Base-by-base conservation (phyloP, 2,329 filamentous ascomycete species). In the Cordyceps militaris region DNA sequence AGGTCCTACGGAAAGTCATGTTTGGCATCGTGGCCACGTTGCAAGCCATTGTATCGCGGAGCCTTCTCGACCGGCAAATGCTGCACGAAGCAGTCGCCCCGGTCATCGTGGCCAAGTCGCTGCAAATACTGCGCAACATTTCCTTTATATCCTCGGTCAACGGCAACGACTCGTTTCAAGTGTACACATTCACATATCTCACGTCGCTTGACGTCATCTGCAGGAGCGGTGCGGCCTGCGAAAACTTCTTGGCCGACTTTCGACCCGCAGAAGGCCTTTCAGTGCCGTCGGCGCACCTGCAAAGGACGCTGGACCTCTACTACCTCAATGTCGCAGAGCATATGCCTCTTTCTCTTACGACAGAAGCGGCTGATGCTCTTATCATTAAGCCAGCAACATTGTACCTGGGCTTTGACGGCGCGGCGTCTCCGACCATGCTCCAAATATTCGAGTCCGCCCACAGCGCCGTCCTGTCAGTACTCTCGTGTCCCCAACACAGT, bases 281-380 rank as follows among this genome's bases (percentile, higher is more conserved):
- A 5, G 42, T 63, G 9, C 66, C 64, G 3, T 60, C 62, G 8
- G 67, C 63, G 26, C 67, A 67, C 53, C 75, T 91, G 2, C 83
- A 90, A 63, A 80, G 88, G 58, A 86, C 82, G 19, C 75, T 93
- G n/a, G 88, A 94, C 67, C 80, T 96, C 16, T 96, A 90, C 74
- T 96, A 95, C 72, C 81, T 97, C 61, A 94, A 95, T 67, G 83
- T 87, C 0, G 86, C 89, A 2, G 92, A 96, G 69, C 89, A 96
- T 69, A 85, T 96, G 60, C 86, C 90, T 0, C 76, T 91, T 9
- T 75, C 83, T 3, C 72, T 96, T 1, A 76, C 88, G 0, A 79
- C 87, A 0, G 73, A 79, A 3, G 79, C 82, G 3, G 90, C 85
- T 65, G 89, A 95, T 64, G 77, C 83, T 3, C 76, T 96, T 2